Conservation (phyloP, 768 basidiomycete species). For the Agrocybe chaxingu region DNA sequence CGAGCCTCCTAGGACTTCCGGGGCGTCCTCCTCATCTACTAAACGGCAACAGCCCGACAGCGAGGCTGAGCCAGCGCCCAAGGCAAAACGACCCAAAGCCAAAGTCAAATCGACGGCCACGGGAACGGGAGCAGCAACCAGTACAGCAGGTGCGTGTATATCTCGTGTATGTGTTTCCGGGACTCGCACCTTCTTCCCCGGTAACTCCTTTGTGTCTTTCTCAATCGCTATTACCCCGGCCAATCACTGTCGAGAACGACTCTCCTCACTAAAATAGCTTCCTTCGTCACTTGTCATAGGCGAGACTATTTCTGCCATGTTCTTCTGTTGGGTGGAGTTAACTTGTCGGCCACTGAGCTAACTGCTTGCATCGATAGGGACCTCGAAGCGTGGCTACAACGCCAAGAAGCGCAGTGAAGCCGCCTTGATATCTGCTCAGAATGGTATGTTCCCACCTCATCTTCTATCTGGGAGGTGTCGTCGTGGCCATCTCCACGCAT, state of each 20-base stretch:
- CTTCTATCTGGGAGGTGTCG: background rate
- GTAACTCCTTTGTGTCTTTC: constrained; percentile 5
- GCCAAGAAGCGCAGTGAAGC: constrained; percentile 73
- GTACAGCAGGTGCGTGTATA: constrained; percentile 20
- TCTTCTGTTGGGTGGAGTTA: constrained; percentile 2
- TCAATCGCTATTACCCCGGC: background rate
- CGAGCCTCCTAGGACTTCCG: constrained; percentile 5
- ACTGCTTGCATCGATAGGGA: constrained; percentile 19
- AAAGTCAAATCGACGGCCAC: constrained; percentile 42
- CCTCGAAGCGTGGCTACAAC: constrained; percentile 66
- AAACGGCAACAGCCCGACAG: constrained; percentile 34
- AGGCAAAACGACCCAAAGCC: constrained; percentile 31
- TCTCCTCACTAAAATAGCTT: constrained; percentile 11
- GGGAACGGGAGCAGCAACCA: constrained; percentile 13
- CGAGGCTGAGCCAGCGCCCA: constrained; percentile 34
- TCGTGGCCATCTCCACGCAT: background rate
- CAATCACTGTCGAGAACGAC: constrained; percentile 1
- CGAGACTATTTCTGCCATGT: no score
- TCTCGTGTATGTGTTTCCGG: constrained; percentile 8
- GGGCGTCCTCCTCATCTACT: constrained; percentile 12
- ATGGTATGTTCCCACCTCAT: constrained; percentile 40
- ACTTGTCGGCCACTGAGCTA: background rate
- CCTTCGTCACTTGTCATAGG: background rate
- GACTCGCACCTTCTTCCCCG: background rate
- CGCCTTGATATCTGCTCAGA: constrained; percentile 61